Evolutionary conservation across 176 grass and related monocot species (phyloP).

Genomic region (Miscanthus lutarioriparius): DNA sequence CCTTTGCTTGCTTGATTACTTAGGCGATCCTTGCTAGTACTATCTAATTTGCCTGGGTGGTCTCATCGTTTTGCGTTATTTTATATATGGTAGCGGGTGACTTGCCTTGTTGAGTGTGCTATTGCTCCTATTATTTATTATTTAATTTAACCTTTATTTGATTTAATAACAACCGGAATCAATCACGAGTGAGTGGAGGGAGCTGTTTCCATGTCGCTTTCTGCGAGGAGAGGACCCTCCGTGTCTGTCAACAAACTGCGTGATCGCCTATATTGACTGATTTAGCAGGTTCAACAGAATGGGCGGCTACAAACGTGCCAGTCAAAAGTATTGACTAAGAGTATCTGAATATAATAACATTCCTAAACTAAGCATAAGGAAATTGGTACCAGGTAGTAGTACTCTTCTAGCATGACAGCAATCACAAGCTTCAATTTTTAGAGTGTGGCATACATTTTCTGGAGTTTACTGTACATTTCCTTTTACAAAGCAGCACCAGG

Average conservation of each 20-base stretch:
- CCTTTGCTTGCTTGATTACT: conserved; percentile 14
- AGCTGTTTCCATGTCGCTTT: conserved; percentile 30
- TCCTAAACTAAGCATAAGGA: neutral
- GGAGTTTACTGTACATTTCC: neutral
- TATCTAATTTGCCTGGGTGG: neutral
- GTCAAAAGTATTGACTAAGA: neutral
- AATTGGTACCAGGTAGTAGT: neutral
- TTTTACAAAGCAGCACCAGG: neutral
- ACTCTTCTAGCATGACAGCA: neutral
- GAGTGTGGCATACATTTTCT: neutral
- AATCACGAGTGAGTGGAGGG: neutral
- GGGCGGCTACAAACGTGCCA: neutral
- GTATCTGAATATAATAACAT: neutral
- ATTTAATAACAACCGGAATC: neutral
- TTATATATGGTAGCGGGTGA: neutral
- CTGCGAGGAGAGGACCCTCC: neutral
- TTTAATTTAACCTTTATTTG: neutral
- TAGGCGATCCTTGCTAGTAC: neutral
- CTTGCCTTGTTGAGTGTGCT: neutral
- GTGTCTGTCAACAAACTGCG: neutral
- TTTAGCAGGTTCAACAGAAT: neutral
- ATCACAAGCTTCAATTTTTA: neutral
- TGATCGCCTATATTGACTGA: neutral
- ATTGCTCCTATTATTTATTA: neutral
- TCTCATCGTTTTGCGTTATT: neutral